These are phyloP conservation scores for Sabuloglossum arenarium DNA, from an alignment of 495 filamentous ascomycete species.

Conservation along the genomic window DNA sequence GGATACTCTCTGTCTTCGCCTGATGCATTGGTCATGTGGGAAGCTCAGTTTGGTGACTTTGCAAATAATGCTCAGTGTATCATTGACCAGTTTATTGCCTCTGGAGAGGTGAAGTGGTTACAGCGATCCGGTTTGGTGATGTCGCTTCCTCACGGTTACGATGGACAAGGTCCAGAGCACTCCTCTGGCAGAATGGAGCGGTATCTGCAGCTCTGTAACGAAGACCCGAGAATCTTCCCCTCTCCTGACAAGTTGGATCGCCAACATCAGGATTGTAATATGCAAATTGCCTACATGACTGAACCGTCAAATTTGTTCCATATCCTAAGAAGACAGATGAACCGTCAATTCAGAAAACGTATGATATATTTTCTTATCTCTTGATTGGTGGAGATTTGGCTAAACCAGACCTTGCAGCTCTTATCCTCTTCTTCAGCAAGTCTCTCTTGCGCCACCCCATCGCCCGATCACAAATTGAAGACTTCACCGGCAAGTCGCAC, in stretches of 20 bases:
- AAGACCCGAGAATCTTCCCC: constrained; percentile 88
- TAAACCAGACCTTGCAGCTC: constrained; percentile 31
- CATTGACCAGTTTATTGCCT: constrained; percentile 96
- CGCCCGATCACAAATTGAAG: constrained; percentile 69
- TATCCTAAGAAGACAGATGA: constrained; percentile 88
- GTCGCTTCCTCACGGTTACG: constrained; percentile 91
- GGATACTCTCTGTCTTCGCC: constrained; percentile 94
- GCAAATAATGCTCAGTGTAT: constrained; percentile 98
- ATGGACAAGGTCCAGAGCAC: constrained; percentile 96
- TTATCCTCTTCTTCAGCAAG: constrained; percentile 96
- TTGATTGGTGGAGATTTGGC: constrained; percentile 12
- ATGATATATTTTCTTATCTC: constrained; percentile 20
- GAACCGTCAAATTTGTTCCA: constrained; percentile 89
- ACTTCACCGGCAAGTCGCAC: constrained; percentile 75
- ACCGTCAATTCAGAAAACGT: constrained; percentile 98
- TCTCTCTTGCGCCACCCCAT: constrained; percentile 79
- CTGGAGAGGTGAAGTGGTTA: constrained; percentile 95
- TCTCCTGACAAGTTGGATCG: constrained; percentile 70
- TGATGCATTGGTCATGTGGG: constrained; percentile 95
- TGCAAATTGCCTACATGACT: constrained; percentile 95
- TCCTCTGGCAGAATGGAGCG: constrained; percentile 95
- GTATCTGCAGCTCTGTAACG: constrained; percentile 93
- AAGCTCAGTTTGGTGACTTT: constrained; percentile 98
- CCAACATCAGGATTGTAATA: constrained; percentile 98
- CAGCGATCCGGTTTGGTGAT: constrained; percentile 89